phyloP scores from a whole-genome alignment of 805 yeast species.

The Candida ficus region DNA sequence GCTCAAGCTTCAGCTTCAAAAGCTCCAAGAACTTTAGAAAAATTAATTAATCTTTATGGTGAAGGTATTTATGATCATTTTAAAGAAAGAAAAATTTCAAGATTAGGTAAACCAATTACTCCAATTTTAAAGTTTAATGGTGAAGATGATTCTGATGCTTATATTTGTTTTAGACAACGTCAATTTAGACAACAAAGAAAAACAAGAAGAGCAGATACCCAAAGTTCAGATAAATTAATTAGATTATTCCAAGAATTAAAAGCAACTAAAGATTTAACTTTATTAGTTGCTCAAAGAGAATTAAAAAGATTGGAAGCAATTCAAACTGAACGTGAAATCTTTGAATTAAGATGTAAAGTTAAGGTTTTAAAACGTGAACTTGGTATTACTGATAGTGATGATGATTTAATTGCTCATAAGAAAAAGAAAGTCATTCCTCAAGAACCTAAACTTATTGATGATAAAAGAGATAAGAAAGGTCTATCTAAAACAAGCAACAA shows the following conservation, averaged over 20 bases:
- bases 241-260: constrained; percentile 70
- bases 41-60: constrained; percentile 58
- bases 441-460: constrained; percentile 5
- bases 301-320: constrained; percentile 54
- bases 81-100: constrained; percentile 64
- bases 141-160: constrained; percentile 91
- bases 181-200: constrained; percentile 94
- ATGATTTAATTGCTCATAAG: constrained; percentile 73
- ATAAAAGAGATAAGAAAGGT: constrained; percentile 17
- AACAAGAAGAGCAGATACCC: constrained; percentile 89
- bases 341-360: constrained; percentile 65
- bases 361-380: constrained; percentile 71
- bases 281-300: constrained; percentile 73
- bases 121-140: constrained; percentile 77
- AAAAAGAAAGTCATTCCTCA: constrained; percentile 42
- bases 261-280: constrained; percentile 64
- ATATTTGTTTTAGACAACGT: constrained; percentile 91
- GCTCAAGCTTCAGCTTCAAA: constrained; percentile 28
- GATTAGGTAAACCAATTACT: constrained; percentile 64
- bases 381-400: constrained; percentile 79
- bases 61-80: constrained; percentile 71
- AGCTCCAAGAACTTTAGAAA: constrained; percentile 39
- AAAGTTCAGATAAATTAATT: constrained; percentile 80
- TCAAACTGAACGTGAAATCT: constrained; percentile 59
- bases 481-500: constrained; percentile 16